Evolutionary conservation across 1,284 basidiomycete genomes (phyloP).

Genomic region (Serendipita sp.): DNA sequence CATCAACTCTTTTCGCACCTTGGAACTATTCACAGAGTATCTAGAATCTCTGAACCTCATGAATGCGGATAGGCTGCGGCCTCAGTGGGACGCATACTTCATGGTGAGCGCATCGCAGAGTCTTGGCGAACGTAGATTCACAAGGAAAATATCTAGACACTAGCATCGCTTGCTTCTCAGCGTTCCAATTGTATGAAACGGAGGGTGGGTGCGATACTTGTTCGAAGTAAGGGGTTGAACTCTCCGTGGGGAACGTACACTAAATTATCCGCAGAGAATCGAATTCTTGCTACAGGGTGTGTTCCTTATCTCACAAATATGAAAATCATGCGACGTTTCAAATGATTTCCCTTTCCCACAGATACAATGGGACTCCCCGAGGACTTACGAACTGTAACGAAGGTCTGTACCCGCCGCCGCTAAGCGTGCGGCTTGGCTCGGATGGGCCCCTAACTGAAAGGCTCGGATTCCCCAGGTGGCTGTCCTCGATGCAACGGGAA

Average conservation of each 20-base stretch:
- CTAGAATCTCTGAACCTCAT: constrained; percentile 56
- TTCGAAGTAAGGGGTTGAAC: constrained; percentile 30
- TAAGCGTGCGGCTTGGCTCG: neutral
- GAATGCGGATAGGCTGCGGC: constrained; percentile 62
- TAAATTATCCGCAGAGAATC: constrained; percentile 33
- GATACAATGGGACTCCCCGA: constrained; percentile 93
- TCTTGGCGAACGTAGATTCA: neutral
- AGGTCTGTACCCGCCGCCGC: constrained; percentile 18
- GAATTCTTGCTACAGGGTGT: constrained; percentile 85
- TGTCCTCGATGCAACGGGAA: constrained; percentile 67
- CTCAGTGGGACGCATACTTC: constrained; percentile 90
- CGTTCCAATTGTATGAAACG: constrained; percentile 97
- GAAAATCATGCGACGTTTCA: neutral
- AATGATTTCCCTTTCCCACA: constrained; percentile 19
- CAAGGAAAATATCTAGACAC: constrained; percentile 34
- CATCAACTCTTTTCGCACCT: constrained; percentile 50
- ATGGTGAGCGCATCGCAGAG: constrained; percentile 44
- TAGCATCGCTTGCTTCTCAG: constrained; percentile 76
- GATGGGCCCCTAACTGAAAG: neutral
- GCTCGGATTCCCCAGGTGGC: constrained; percentile 32
- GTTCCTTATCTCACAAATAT: constrained; percentile 12
- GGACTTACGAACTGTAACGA: constrained; percentile 81
- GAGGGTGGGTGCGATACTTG: constrained; percentile 84
- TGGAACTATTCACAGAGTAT: constrained; percentile 44
- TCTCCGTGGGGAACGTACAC: neutral